These are phyloP conservation scores for Gliomastix tumulicola DNA, from an alignment of 2,329 filamentous ascomycete species.

Conservation along the genomic window DNA sequence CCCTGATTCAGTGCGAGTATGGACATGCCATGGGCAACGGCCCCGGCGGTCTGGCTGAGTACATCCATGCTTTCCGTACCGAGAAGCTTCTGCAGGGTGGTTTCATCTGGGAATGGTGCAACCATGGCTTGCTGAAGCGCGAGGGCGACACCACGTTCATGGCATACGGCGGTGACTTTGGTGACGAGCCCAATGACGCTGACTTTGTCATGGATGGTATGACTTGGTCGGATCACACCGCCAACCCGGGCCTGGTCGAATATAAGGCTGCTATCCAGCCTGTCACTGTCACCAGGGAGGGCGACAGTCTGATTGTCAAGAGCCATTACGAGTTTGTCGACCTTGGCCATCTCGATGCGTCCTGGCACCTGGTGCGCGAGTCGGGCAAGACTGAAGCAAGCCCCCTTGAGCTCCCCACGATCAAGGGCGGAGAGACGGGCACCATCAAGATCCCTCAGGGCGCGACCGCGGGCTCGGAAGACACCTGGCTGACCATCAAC, in stretches of 20 bases:
- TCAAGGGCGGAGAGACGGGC: slow-evolving; percentile 27
- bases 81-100: slow-evolving; percentile 59
- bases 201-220: slow-evolving; percentile 59
- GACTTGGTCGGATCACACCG: slow-evolving; percentile 43
- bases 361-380: slow-evolving; percentile 34
- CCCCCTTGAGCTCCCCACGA: slow-evolving; percentile 27
- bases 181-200: slow-evolving; percentile 51
- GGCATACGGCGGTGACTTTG: slow-evolving; percentile 57
- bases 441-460: slow-evolving; percentile 19
- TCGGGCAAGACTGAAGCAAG: slow-evolving; percentile 28
- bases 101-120: slow-evolving; percentile 61
- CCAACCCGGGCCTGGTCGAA: slow-evolving; percentile 49
- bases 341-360: slow-evolving; percentile 31
- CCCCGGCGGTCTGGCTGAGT: slow-evolving; percentile 62
- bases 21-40: slow-evolving; percentile 68
- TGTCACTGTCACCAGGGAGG: slow-evolving; percentile 31
- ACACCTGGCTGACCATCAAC: slow-evolving; percentile 37
- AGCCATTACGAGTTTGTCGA: slow-evolving; percentile 44
- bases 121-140: slow-evolving; percentile 45
- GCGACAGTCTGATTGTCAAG: slow-evolving; percentile 27
- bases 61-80: slow-evolving; percentile 55
- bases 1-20: slow-evolving; percentile 52
- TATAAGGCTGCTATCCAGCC: slow-evolving; percentile 52
- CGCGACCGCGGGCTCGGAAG: neutral
- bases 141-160: slow-evolving; percentile 37